phyloP scores from a whole-genome alignment of 208 protist species.

The Acanthamoeba triangularis region DNA sequence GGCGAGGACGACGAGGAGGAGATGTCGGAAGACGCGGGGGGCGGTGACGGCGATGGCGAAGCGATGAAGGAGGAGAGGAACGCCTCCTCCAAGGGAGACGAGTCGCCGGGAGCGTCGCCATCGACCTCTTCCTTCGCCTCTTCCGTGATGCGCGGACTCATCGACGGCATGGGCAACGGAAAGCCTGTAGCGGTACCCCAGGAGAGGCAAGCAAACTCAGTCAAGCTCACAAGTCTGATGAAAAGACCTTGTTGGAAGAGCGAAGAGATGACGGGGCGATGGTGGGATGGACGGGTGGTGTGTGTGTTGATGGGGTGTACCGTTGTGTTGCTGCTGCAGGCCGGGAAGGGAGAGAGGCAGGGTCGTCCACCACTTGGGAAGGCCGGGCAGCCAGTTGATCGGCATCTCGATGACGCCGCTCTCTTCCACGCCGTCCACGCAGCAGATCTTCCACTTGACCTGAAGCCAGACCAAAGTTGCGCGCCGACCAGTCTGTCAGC shows the following conservation, averaged over 20 bases:
- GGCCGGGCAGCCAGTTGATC: conserved; percentile 51
- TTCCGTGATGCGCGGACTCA: conserved; percentile 20
- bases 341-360: conserved; percentile 11
- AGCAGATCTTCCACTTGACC: conserved; percentile 68
- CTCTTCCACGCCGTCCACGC: conserved; percentile 47
- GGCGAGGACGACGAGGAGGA: background rate
- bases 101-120: background rate
- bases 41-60: background rate
- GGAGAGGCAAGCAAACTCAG: background rate
- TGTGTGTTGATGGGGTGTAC: background rate
- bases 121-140: conserved; percentile 2
- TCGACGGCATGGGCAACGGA: background rate
- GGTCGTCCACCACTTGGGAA: conserved; percentile 56
- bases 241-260: background rate
- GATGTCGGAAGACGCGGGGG: background rate
- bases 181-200: background rate
- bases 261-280: background rate
- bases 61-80: conserved; percentile 64
- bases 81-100: conserved; percentile 30
- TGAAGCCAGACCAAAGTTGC: background rate
- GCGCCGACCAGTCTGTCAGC: background rate
- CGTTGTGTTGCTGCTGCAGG: conserved; percentile 3
- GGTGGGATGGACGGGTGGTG: too few relatives aligned
- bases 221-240: too few relatives aligned
- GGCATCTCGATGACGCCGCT: conserved; percentile 63